Evolutionary conservation across 495 filamentous ascomycete species (phyloP).

Genomic region (Parathielavia hyrcaniae): DNA sequence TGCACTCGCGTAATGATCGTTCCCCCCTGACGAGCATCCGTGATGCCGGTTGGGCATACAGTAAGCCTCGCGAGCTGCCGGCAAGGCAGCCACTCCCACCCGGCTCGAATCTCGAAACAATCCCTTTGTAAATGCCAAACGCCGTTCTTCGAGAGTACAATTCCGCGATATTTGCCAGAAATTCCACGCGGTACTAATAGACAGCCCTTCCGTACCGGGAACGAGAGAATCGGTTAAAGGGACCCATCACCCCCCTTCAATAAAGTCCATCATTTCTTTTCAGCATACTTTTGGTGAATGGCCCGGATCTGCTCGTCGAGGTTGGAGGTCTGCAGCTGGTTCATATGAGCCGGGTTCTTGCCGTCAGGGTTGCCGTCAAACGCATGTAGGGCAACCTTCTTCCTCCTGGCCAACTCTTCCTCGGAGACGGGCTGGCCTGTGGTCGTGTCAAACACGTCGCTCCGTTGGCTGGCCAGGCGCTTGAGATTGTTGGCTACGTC

Average conservation of each 20-base stretch:
- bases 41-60: slow-evolving; percentile 16
- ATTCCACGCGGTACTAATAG: too few relatives aligned
- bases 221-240: too few relatives aligned
- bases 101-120: too few relatives aligned
- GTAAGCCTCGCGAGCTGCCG: slow-evolving; percentile 11
- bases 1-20: not conserved
- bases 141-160: too few relatives aligned
- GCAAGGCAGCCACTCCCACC: slow-evolving; percentile 12
- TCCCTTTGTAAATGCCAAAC: too few relatives aligned
- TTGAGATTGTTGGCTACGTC: slow-evolving; percentile 94
- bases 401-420: slow-evolving; percentile 71
- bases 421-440: slow-evolving; percentile 60
- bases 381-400: slow-evolving; percentile 60
- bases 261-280: slow-evolving; percentile 32
- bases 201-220: too few relatives aligned
- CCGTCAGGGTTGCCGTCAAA: slow-evolving; percentile 59
- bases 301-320: slow-evolving; percentile 66
- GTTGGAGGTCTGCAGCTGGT: slow-evolving; percentile 48
- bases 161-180: too few relatives aligned
- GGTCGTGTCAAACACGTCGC: slow-evolving; percentile 80
- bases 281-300: slow-evolving; percentile 59
- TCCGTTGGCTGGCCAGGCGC: slow-evolving; percentile 86
- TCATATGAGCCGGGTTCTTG: slow-evolving; percentile 48
- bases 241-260: too few relatives aligned
- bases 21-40: not conserved